Percentiles rank a stretch among this genome's conserved stretches.
phyloP scores from a whole-genome alignment of 106 monocot species.

The Hemerocallis citrina region DNA sequence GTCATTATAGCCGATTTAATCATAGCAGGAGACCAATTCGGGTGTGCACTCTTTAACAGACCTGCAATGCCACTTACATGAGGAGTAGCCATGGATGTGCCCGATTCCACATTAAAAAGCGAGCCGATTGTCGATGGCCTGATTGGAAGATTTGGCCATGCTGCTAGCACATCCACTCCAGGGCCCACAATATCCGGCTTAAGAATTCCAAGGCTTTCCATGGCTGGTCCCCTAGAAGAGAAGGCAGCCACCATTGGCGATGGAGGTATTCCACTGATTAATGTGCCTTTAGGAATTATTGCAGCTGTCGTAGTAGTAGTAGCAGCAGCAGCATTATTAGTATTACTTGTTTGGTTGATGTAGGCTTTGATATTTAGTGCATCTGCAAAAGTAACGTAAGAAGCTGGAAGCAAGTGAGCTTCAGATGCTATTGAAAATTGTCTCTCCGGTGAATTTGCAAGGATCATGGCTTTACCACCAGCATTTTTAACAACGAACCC shows the following conservation, averaged over 20 bases:
- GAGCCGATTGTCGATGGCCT: neutral
- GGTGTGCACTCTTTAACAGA: slow-evolving; percentile 7
- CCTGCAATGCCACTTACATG: slow-evolving; percentile 16
- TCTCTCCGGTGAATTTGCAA: slow-evolving; percentile 1
- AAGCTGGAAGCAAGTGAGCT: slow-evolving; percentile 1
- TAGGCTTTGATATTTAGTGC: neutral
- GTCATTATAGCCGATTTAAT: slow-evolving; percentile 28
- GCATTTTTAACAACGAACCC: neutral
- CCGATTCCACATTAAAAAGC: slow-evolving; percentile 13
- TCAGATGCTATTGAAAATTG: neutral
- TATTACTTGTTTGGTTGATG: neutral
- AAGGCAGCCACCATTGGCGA: slow-evolving; percentile 8
- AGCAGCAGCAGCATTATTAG: too few relatives aligned
- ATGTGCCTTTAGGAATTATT: too few relatives aligned
- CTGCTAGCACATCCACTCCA: slow-evolving; percentile 12
- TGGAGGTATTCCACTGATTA: neutral
- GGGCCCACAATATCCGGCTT: slow-evolving; percentile 14
- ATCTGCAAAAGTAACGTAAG: neutral
- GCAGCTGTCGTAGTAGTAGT: too few relatives aligned
- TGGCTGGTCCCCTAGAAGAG: slow-evolving; percentile 20
- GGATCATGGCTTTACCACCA: slow-evolving; percentile 14
- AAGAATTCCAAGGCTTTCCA: neutral
- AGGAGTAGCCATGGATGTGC: slow-evolving; percentile 22
- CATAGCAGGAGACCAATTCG: slow-evolving; percentile 15
- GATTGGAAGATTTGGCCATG: neutral